Percentiles rank a stretch among this genome's conserved stretches.
These are phyloP conservation scores for Ceratobasidium sp. DNA, from an alignment of 1,284 basidiomycete genomes.

Conservation along the genomic window DNA sequence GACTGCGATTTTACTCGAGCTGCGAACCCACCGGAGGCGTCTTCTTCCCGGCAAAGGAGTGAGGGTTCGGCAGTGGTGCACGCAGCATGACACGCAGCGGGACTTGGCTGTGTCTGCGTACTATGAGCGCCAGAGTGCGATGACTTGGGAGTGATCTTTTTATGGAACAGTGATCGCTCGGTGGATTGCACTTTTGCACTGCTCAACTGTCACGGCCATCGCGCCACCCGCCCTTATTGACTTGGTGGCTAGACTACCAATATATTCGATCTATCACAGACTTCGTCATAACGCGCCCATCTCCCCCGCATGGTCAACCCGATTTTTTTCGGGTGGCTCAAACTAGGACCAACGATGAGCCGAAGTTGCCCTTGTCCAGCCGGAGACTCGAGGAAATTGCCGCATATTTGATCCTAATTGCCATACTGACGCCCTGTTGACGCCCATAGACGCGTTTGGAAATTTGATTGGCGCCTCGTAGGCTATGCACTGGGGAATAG, in stretches of 20 bases:
- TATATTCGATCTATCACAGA: background rate
- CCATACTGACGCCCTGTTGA: background rate
- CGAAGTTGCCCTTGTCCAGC: too few species aligned
- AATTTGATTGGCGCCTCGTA: background rate
- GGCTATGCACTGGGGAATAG: background rate
- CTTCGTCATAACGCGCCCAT: background rate
- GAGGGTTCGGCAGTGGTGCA: background rate
- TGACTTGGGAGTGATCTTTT: background rate
- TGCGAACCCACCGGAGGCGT: conserved; percentile 1
- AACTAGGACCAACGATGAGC: background rate
- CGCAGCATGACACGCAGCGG: background rate
- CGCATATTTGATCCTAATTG: background rate
- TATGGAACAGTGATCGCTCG: background rate
- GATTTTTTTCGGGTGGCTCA: background rate
- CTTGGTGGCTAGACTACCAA: background rate
- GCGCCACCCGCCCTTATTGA: background rate
- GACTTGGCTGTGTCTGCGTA: too few species aligned
- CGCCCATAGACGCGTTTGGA: background rate
- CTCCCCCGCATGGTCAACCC: background rate
- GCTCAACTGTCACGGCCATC: background rate
- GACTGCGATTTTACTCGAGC: conserved; percentile 5
- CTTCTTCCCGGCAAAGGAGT: conserved; percentile 12
- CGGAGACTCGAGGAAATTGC: too few species aligned
- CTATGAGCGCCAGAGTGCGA: background rate
- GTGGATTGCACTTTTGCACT: background rate